Conservation (phyloP, 139 green algal species). For the Pleodorina starrii region DNA sequence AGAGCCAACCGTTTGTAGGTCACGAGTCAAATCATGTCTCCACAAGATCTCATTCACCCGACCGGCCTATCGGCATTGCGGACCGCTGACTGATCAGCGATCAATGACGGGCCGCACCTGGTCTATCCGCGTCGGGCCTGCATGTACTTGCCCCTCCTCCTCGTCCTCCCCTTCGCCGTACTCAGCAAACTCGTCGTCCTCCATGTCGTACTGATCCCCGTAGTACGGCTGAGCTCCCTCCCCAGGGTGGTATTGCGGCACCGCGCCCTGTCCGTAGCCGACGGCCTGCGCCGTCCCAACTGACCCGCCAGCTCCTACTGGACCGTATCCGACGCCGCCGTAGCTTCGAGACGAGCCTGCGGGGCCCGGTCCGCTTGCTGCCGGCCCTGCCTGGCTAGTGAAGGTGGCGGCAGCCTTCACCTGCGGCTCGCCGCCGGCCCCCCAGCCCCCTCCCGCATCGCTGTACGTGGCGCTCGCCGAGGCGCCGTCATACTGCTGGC, state of each 20-base stretch:
- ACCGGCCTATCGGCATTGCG: too few relatives aligned
- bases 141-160: neutral
- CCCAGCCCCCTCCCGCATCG: conserved; percentile 34
- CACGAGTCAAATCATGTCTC: too few relatives aligned
- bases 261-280: too few relatives aligned
- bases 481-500: neutral
- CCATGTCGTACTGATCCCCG: neutral
- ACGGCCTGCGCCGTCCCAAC: too few relatives aligned
- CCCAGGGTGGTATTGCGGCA: neutral
- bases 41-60: too few relatives aligned
- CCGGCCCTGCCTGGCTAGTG: neutral
- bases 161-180: neutral
- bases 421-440: neutral
- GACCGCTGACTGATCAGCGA: too few relatives aligned
- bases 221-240: neutral
- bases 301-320: too few relatives aligned
- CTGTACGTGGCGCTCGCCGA: neutral
- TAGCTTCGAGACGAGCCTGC: neutral
- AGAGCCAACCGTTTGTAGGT: too few relatives aligned
- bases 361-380: neutral
- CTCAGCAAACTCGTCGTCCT: neutral
- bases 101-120: neutral
- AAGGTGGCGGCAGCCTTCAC: neutral
- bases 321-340: too few relatives aligned
- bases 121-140: neutral